A percentile compares a stretch with the other conserved stretches of the same genome.
Evolutionary conservation across 225 moss, liverwort and hornwort species (phyloP).

Genomic region (Anthoceros angustus): DNA sequence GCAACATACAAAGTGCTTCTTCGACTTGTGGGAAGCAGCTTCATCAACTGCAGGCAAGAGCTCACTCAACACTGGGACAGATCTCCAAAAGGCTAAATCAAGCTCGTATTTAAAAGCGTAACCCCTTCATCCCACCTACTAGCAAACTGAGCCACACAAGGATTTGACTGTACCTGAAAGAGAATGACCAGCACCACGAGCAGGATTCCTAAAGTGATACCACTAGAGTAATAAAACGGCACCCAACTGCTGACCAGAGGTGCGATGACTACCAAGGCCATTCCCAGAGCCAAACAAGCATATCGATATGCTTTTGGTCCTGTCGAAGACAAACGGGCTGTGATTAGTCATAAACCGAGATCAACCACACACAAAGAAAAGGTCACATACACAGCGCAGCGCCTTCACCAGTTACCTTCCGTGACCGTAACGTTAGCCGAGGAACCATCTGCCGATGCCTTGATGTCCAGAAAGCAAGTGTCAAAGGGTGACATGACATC

Average conservation of each 20-base stretch:
- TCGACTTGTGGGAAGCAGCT: neutral
- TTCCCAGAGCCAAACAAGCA: conserved; percentile 48
- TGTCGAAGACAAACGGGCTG: conserved; percentile 15
- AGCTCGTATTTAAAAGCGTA: too few relatives aligned
- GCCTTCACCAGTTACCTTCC: conserved; percentile 2
- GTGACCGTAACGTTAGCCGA: conserved; percentile 18
- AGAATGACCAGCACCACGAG: conserved; percentile 76
- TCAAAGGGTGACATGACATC: conserved; percentile 73
- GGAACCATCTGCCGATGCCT: conserved; percentile 16
- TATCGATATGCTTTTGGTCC: conserved; percentile 58
- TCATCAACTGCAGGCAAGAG: neutral
- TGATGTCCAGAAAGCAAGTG: conserved; percentile 61
- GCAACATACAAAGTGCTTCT: neutral
- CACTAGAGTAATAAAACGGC: conserved; percentile 92
- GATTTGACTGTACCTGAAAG: conserved; percentile 41
- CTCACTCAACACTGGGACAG: too few relatives aligned
- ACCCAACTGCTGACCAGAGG: conserved; percentile 89
- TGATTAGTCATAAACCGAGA: neutral
- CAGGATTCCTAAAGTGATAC: conserved; percentile 80
- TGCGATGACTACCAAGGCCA: conserved; percentile 47
- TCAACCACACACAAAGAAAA: neutral
- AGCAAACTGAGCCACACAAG: neutral
- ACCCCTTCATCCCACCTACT: too few relatives aligned
- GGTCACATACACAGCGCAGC: conserved; percentile 3
- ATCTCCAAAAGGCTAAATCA: too few relatives aligned